Base-by-base conservation (phyloP, 2,329 filamentous ascomycete species). In the Zymoseptoria brevis region DNA sequence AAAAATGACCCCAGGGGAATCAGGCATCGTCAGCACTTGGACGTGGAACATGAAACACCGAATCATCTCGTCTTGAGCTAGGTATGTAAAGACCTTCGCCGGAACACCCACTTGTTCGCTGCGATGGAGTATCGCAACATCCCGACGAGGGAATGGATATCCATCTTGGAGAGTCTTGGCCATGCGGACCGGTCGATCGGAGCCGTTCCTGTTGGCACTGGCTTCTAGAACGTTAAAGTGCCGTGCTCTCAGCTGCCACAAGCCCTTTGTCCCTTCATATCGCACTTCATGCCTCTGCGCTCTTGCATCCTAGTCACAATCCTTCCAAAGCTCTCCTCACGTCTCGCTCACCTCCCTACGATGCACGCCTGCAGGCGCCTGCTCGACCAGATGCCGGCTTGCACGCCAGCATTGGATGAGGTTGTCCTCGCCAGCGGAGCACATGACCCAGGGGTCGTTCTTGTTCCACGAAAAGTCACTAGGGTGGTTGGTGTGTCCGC, bases 381-480 rank as follows among this genome's bases (percentile, higher is more conserved):
- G 67, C 62, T 74, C 72, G 8, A 74, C 72, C 53, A 74, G 55
- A 51, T 71, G 68, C 19, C 72, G 60, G 24, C 67, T 71, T 2
- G 72, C 70, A 13, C 72, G 72, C 75, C 79, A 97, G 67, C 96
- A 89, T 75, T 99, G 94, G 63, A 99, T 83, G 66, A 97, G 80
- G 72, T 99, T 99, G 77, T 99, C 94, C 73, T 99, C 95, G 0
- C 93, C 94, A 16, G 94, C 92, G 62, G 89, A 96, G 74, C 91
- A 92, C 66, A 99, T 89, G 57, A 96, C 84, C 95, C 95, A 99
- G 4, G 93, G 92, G 69, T 96, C 91, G 72, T 96, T 96, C 67
- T 86, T 85, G 75, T 99, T 99, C 93, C 93, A 99, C 76, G 88
- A 93, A 71, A 99, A 99, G 75, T 99, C 95, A 41, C 90, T 91